Percentiles rank a stretch among this genome's conserved stretches.
Conservation (phyloP, 2,329 filamentous ascomycete species). For the Cytospora piceicola region DNA sequence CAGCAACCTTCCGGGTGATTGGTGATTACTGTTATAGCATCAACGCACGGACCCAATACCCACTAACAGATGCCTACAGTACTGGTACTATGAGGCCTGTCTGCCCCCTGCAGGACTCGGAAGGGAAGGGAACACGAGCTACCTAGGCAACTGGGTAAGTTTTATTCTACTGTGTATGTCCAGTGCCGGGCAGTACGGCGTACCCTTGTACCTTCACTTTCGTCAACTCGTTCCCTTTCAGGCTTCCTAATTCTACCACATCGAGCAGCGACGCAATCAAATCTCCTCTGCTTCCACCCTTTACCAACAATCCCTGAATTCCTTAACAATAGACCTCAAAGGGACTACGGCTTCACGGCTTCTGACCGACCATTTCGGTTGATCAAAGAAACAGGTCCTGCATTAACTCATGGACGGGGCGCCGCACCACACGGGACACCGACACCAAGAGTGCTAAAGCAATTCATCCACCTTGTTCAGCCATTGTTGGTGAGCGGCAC, state of each 20-base stretch:
- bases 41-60: background rate
- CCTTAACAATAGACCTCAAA: conserved; percentile 7
- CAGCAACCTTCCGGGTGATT: background rate
- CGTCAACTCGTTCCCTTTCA: background rate
- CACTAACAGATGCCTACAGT: background rate
- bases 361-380: conserved; percentile 17
- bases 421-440: conserved; percentile 23
- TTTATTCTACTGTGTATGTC: background rate
- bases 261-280: conserved; percentile 2
- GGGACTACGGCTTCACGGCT: background rate
- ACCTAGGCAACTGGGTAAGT: too few species aligned
- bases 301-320: conserved; percentile 1
- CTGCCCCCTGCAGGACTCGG: background rate
- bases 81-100: background rate
- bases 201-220: background rate
- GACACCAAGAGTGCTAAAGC: background rate
- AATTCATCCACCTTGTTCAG: background rate
- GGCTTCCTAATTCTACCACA: background rate
- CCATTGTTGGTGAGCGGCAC: conserved; percentile 1
- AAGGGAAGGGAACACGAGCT: conserved; percentile 4
- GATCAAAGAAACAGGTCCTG: conserved; percentile 20
- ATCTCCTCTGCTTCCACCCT: background rate
- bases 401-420: conserved; percentile 24
- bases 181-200: background rate
- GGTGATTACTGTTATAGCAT: background rate